Base-by-base conservation (phyloP, 441 rosid species). In the Mallotus japonicus region DNA sequence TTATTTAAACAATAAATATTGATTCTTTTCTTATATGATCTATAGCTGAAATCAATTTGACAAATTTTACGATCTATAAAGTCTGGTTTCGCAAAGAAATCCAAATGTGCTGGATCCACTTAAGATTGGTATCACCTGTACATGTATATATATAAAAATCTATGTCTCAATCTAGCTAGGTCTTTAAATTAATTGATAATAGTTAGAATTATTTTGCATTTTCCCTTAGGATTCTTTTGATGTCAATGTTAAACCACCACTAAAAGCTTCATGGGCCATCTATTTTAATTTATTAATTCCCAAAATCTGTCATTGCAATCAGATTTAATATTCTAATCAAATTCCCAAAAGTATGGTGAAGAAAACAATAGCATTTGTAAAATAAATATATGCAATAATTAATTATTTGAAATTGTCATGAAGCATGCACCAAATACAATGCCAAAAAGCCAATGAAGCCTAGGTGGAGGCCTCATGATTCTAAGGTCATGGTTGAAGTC, bases 311-410 rank as follows among this genome's bases (percentile, higher is more conserved):
- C 55, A 34, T 42, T 55, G 37, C 16, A 66, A 50, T 16, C 49
- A 17, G 22, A 54, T 66, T 10, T 47, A 54, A 57, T 37, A 69
- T 34, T 50, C n/a, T 60, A 72, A 70, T 67, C 60, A 72, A n/a
- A n/a, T 47, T 77, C 71, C 74, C 71, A 65, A 72, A 71, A 76
- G 75, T 73, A 76, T 73, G 87, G 85, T 62, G 85, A 79, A 73
- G 82, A 82, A 83, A 79, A 72, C 83, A 79, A 79, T 78, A 82
- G 65, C 32, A 55, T 75, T 57, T 63, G 75, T 70, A 68, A 28
- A 28, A 28, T 28, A 28, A n/a, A 19, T 71, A 47, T n/a, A 71
- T n/a, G 47, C 40, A 37, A 37, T 0, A 1, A 28, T 28, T 28
- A 1, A 37, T 37, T 37, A 37, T 37, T 60, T 51, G 74, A 78